Evolutionary conservation across 108 stramenopile genomes (phyloP).

Genomic region (Skeletonema potamos): DNA sequence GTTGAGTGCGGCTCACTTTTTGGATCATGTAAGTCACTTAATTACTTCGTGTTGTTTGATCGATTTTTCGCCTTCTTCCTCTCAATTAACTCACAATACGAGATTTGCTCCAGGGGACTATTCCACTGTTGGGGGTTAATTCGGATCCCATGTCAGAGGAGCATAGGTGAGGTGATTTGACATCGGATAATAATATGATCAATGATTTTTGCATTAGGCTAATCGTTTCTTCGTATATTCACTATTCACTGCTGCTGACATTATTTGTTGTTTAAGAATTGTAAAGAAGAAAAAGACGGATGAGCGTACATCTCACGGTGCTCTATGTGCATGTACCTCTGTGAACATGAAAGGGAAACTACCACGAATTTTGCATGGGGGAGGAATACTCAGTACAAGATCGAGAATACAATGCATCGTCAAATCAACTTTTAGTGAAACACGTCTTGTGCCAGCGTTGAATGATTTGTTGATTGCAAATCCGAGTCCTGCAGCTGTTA

Average conservation of each 20-base stretch:
- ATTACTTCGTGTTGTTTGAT: not conserved
- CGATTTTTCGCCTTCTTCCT: too few species aligned
- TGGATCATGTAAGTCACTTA: slow-evolving; percentile 59
- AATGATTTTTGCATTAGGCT: too few species aligned
- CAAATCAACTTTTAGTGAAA: slow-evolving; percentile 89
- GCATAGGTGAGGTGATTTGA: slow-evolving; percentile 7
- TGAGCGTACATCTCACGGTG: slow-evolving; percentile 88
- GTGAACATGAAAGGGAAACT: slow-evolving; percentile 65
- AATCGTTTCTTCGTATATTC: slow-evolving; percentile 3
- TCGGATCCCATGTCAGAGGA: slow-evolving; percentile 73
- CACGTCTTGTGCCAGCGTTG: slow-evolving; percentile 86
- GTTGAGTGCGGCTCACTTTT: slow-evolving; percentile 83
- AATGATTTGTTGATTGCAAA: slow-evolving; percentile 92
- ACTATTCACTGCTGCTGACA: slow-evolving; percentile 4
- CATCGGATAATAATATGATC: too few species aligned
- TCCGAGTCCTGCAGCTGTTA: slow-evolving; percentile 88
- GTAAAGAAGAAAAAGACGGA: slow-evolving; percentile 66
- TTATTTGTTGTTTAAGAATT: not conserved
- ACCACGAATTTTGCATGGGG: slow-evolving; percentile 68
- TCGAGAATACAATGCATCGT: slow-evolving; percentile 85
- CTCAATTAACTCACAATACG: not conserved
- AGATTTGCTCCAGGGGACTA: slow-evolving; percentile 48
- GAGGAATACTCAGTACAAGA: slow-evolving; percentile 47
- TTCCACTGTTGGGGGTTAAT: slow-evolving; percentile 82
- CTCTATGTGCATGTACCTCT: slow-evolving; percentile 80